phyloP scores from a whole-genome alignment of 1,139 yeast genomes.

The Debaryomyces udenii region DNA sequence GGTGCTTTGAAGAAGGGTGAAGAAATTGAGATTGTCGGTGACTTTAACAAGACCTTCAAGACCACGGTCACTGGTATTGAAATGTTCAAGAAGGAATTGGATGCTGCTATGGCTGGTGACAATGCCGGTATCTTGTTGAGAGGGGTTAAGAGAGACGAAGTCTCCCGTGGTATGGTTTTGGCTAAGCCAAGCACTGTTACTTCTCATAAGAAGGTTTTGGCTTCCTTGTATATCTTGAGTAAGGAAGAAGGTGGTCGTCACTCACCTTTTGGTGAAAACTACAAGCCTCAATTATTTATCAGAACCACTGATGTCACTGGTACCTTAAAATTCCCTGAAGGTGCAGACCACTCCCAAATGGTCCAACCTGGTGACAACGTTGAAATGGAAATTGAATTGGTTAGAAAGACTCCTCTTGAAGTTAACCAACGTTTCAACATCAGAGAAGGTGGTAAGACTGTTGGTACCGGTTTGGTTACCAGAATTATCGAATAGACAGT shows the following conservation, averaged over 20 bases:
- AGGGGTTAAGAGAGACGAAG: constrained; percentile 98
- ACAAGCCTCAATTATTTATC: constrained; percentile 96
- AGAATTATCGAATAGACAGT: constrained; percentile 72
- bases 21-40: constrained; percentile 96
- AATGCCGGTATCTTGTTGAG: constrained; percentile 97
- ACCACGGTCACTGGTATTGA: constrained; percentile 97
- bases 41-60: constrained; percentile 83
- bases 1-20: constrained; percentile 97
- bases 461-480: constrained; percentile 97
- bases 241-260: constrained; percentile 99
- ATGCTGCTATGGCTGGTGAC: constrained; percentile 98
- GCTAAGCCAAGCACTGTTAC: constrained; percentile 91
- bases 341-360: constrained; percentile 79
- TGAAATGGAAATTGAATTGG: constrained; percentile 92
- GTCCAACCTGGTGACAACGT: constrained; percentile 98
- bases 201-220: constrained; percentile 92
- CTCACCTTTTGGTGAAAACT: constrained; percentile 94
- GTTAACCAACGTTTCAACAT: constrained; percentile 97
- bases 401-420: constrained; percentile 92
- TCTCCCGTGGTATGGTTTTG: constrained; percentile 96
- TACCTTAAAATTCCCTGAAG: constrained; percentile 88
- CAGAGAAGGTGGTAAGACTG: constrained; percentile 99
- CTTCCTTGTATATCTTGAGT: constrained; percentile 88
- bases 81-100: constrained; percentile 98
- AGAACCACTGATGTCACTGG: constrained; percentile 97